A percentile compares a stretch with the other conserved stretches of the same genome.
phyloP scores from a whole-genome alignment of 1,284 basidiomycete genomes.

The Kalmanozyma brasiliensis region DNA sequence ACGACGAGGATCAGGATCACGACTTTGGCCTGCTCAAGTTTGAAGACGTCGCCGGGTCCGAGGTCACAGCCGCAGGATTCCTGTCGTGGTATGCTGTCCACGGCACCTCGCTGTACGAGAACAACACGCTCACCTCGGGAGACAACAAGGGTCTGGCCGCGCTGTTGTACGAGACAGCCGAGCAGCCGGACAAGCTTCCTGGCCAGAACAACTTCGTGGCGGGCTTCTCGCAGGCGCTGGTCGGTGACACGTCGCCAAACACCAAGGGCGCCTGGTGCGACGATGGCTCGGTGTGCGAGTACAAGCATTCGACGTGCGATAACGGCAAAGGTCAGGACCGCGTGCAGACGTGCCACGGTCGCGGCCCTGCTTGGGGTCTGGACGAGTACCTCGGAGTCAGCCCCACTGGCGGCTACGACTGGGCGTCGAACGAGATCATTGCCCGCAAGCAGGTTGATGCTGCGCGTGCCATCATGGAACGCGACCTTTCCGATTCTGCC shows the following conservation, averaged over 20 bases:
- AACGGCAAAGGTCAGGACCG: slow-evolving; percentile 44
- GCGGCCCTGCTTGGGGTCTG: slow-evolving; percentile 54
- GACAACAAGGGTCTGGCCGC: slow-evolving; percentile 63
- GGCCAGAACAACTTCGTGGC: slow-evolving; percentile 54
- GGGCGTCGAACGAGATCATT: slow-evolving; percentile 57
- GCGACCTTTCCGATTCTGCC: slow-evolving; percentile 3
- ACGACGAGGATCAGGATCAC: slow-evolving; percentile 55
- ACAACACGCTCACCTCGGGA: slow-evolving; percentile 59
- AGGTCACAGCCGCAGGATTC: slow-evolving; percentile 37
- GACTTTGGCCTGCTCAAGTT: slow-evolving; percentile 60
- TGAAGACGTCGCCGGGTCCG: slow-evolving; percentile 23
- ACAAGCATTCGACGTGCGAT: slow-evolving; percentile 55
- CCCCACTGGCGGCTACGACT: slow-evolving; percentile 59
- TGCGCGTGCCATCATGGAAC: slow-evolving; percentile 42
- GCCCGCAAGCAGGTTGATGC: slow-evolving; percentile 56
- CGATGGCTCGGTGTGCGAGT: slow-evolving; percentile 56
- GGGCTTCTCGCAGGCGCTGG: slow-evolving; percentile 56
- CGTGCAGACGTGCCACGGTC: slow-evolving; percentile 55
- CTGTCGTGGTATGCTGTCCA: slow-evolving; percentile 80
- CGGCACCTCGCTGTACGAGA: slow-evolving; percentile 69
- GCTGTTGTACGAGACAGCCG: slow-evolving; percentile 50
- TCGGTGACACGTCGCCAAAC: slow-evolving; percentile 62
- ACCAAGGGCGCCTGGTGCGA: slow-evolving; percentile 57
- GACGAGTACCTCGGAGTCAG: slow-evolving; percentile 32
- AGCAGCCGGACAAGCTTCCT: slow-evolving; percentile 47